Conservation (phyloP, 108 stramenopile genomes). For the Epithemia pelagica region DNA sequence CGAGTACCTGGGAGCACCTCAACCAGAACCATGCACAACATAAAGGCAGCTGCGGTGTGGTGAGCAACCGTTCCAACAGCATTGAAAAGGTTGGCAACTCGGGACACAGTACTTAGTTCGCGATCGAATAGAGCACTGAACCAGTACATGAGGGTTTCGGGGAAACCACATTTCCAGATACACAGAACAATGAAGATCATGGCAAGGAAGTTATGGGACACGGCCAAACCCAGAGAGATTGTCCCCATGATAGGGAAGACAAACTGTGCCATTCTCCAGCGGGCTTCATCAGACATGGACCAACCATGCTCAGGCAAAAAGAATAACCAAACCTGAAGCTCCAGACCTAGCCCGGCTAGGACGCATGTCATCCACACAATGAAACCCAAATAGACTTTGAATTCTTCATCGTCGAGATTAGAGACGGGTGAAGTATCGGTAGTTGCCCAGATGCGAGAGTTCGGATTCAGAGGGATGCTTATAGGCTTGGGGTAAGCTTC, state of each 20-base stretch:
- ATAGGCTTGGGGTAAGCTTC: no score
- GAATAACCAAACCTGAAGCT: constrained; percentile 1
- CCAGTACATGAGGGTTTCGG: constrained; percentile 6
- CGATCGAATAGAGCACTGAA: constrained; percentile 1
- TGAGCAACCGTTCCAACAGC: not conserved
- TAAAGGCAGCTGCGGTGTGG: not conserved
- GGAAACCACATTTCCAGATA: constrained; percentile 14
- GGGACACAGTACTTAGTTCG: not conserved
- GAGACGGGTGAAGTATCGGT: not conserved
- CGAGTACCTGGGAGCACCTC: constrained; percentile 1
- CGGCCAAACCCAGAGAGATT: constrained; percentile 8
- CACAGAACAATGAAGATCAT: constrained; percentile 1
- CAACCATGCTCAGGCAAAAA: not conserved
- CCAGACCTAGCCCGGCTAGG: constrained; percentile 7
- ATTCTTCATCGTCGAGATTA: constrained; percentile 4
- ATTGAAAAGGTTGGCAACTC: constrained; percentile 6
- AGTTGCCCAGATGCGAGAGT: not conserved
- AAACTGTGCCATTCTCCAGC: constrained; percentile 14
- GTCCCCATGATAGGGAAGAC: constrained; percentile 6
- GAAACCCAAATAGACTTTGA: constrained; percentile 8
- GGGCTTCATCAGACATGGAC: not conserved
- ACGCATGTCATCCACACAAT: constrained; percentile 5
- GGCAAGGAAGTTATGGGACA: constrained; percentile 8
- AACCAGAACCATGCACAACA: not conserved
- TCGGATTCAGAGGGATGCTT: no score